phyloP scores from a whole-genome alignment of 2,329 filamentous ascomycete genomes.

The Diaporthe sp. region DNA sequence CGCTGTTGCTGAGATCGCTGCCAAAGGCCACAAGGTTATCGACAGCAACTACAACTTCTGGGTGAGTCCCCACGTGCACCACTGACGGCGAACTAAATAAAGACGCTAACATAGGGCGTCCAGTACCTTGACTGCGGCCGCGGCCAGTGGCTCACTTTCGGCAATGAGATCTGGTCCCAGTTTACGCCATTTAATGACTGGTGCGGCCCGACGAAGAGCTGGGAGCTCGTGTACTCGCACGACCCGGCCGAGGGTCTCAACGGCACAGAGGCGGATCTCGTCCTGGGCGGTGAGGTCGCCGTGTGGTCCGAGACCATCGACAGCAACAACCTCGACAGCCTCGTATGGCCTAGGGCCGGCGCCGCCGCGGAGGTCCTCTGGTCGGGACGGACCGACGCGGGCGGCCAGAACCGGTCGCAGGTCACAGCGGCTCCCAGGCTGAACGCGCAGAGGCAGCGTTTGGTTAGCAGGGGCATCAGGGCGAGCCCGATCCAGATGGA shows the following conservation, averaged over 20 bases:
- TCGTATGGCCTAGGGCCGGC: constrained; percentile 82
- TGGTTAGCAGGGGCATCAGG: constrained; percentile 76
- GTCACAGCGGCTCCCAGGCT: constrained; percentile 77
- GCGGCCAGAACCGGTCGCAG: constrained; percentile 79
- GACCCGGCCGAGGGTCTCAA: constrained; percentile 78
- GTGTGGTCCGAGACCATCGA: constrained; percentile 89
- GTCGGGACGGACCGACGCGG: constrained; percentile 77
- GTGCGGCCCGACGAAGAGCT: constrained; percentile 84
- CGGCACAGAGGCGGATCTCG: constrained; percentile 71
- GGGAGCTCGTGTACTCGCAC: constrained; percentile 85
- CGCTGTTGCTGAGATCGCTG: constrained; percentile 72
- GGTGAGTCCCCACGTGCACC: constrained; percentile 60
- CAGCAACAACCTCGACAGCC: constrained; percentile 78
- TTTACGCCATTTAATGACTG: constrained; percentile 84
- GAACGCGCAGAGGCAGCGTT: constrained; percentile 81
- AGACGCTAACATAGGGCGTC: constrained; percentile 43
- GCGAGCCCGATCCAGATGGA: constrained; percentile 79
- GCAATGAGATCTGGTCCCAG: constrained; percentile 58
- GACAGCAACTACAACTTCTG: constrained; percentile 84
- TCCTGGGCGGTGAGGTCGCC: constrained; percentile 85
- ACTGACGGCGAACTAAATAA: background rate
- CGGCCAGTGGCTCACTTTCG: constrained; percentile 83
- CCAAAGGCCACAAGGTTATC: constrained; percentile 77
- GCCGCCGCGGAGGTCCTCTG: constrained; percentile 86
- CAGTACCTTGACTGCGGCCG: constrained; percentile 88